Evolutionary conservation across 2,329 filamentous ascomycete genomes (phyloP), one percentile per base, ranked within the genome.

Genomic region (Penicillium glabrum): DNA sequence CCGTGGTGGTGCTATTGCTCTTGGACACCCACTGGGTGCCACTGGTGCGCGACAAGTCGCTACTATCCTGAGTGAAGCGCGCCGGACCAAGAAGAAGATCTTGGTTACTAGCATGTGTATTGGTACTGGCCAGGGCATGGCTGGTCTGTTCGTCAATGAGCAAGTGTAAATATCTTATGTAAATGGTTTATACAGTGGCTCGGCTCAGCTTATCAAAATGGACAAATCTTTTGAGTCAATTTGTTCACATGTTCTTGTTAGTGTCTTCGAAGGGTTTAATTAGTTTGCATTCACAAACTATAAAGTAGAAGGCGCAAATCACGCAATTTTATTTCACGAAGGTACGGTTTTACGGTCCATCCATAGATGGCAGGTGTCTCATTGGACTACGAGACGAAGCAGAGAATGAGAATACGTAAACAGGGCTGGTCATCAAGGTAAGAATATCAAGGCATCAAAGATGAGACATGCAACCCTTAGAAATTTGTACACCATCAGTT

Each of bases 101-200:
- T 76, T 97, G 60, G 78, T 98, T 69, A 96, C 91, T 21, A 95
- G 89, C 72, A 98, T 97, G 93, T 97, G 85, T 69, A 86, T 88
- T 73, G 85, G 86, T 46, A 87, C 84, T 51, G 85, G 85, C 9
- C 84, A 86, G 77, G 85, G 85, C 43, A 88, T 88, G 86, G 85
- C 85, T 49, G 85, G 84, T 43, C 66, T 88, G 66, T 86, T 87
- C 68, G 81, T 88, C 51, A 88, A 88, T 68, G 85, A 88, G 78
- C 83, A 86, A 71, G 24, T 80, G 52, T 74, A 67, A 64, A 60
- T 58, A 53, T 58, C 10, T 35, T 49, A 29, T 46, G 24, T n/a
- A 46, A 39, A 29, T 6, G 19, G 29, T 31, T 19, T 19, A 31
- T 19, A 48, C 13, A 35, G 27, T 21, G 14, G 14, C 24, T 39